Evolutionary conservation across 306 rosid genomes (phyloP).

Genomic region (Vachellia pachyceras): DNA sequence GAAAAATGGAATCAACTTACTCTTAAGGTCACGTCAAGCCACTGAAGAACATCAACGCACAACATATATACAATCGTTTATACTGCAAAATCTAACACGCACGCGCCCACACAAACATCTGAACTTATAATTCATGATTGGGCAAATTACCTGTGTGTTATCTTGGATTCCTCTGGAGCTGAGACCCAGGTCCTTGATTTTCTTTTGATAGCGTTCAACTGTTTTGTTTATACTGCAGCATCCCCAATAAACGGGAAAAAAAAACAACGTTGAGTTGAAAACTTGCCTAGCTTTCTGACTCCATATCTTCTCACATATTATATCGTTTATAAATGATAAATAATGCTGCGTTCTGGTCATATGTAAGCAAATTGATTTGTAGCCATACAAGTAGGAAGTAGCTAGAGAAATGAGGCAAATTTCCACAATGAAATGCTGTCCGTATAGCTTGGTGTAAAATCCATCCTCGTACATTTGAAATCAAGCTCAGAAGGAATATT

Average conservation of each 20-base stretch:
- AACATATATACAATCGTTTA: background rate
- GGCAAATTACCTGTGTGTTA: conserved; percentile 59
- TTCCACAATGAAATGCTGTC: conserved; percentile 12
- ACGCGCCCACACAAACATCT: background rate
- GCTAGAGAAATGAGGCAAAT: background rate
- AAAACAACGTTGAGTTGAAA: conserved; percentile 9
- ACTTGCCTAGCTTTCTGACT: conserved; percentile 10
- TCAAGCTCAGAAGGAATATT: background rate
- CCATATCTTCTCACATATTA: background rate
- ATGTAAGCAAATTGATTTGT: background rate
- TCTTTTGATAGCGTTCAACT: conserved; percentile 76
- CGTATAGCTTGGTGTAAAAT: background rate
- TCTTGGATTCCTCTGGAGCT: conserved; percentile 42
- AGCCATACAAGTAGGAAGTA: background rate
- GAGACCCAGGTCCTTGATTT: conserved; percentile 53
- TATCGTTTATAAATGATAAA: background rate
- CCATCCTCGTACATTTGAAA: background rate
- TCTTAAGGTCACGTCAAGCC: background rate
- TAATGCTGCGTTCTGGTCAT: background rate
- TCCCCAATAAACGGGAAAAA: conserved; percentile 34
- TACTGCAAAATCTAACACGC: background rate
- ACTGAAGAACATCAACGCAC: background rate
- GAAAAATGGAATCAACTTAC: background rate
- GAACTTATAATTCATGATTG: background rate
- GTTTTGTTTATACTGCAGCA: conserved; percentile 75